These are phyloP conservation scores for Myrica gale DNA, from an alignment of 306 rosid genomes.

Conservation along the genomic window DNA sequence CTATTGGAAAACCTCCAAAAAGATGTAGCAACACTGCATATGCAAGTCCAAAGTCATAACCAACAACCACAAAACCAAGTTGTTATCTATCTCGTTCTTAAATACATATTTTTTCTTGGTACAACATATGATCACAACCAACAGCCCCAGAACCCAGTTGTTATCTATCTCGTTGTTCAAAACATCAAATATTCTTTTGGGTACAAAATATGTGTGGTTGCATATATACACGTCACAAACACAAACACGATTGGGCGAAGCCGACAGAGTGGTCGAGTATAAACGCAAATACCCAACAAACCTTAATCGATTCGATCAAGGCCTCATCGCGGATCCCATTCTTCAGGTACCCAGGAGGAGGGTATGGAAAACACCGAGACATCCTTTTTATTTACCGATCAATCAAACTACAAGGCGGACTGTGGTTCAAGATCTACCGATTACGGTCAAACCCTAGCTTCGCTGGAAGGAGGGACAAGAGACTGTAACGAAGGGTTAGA, in stretches of 20 bases:
- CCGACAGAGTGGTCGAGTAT: neutral
- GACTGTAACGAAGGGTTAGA: conserved; percentile 12
- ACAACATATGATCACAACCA: too few relatives aligned
- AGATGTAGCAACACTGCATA: neutral
- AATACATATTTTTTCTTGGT: neutral
- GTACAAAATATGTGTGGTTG: too few relatives aligned
- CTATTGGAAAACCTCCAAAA: neutral
- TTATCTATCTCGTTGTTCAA: too few relatives aligned
- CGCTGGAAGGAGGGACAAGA: neutral
- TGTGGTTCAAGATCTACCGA: neutral
- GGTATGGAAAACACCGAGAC: conserved; percentile 43
- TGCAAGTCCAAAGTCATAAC: neutral
- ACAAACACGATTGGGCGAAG: conserved; percentile 21
- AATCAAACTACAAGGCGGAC: neutral
- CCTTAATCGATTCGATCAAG: conserved; percentile 41
- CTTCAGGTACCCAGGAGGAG: conserved; percentile 35
- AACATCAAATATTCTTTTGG: too few relatives aligned
- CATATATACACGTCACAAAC: conserved; percentile 16
- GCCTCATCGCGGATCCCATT: conserved; percentile 27
- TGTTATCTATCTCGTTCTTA: neutral
- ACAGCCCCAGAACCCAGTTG: too few relatives aligned
- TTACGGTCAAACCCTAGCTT: conserved; percentile 20
- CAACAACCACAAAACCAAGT: neutral
- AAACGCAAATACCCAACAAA: conserved; percentile 2
- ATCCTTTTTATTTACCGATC: conserved; percentile 4